Conservation (phyloP, 1,139 yeast species). For the Wickerhamomyces sp. region DNA sequence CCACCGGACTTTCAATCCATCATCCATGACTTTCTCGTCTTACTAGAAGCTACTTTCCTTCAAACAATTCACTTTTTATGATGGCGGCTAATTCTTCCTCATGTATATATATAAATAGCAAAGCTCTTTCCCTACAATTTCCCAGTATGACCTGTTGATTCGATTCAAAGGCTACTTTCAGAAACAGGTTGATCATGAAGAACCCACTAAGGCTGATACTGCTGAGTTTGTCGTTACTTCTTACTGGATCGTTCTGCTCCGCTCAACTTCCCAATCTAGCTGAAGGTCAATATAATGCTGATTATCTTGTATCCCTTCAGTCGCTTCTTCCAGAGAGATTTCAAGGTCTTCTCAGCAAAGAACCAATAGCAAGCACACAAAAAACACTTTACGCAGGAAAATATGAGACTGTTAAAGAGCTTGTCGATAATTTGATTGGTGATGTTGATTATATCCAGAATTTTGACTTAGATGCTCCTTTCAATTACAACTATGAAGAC, state of each 20-base stretch:
- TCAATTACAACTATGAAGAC: conserved; percentile 6
- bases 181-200: neutral
- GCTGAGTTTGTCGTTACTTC: neutral
- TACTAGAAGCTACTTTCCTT: too few relatives aligned
- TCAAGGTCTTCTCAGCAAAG: neutral
- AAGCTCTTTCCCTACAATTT: too few relatives aligned
- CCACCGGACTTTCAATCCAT: neutral
- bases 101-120: too few relatives aligned
- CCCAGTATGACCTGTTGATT: too few relatives aligned
- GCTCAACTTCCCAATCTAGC: too few relatives aligned
- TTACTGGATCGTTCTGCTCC: neutral
- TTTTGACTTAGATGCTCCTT: conserved; percentile 5
- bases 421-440: conserved; percentile 3
- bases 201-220: neutral
- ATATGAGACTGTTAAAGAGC: conserved; percentile 4
- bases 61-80: neutral
- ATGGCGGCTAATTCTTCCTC: neutral
- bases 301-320: neutral
- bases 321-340: conserved; percentile 1
- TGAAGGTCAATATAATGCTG: neutral
- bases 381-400: conserved; percentile 1
- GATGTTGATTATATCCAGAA: conserved; percentile 5
- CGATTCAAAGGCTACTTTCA: neutral
- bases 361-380: neutral
- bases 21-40: neutral